Evolutionary conservation across 768 basidiomycete species (phyloP), one percentile per base, ranked within the genome.

Genomic region (Termitomyces sp.): DNA sequence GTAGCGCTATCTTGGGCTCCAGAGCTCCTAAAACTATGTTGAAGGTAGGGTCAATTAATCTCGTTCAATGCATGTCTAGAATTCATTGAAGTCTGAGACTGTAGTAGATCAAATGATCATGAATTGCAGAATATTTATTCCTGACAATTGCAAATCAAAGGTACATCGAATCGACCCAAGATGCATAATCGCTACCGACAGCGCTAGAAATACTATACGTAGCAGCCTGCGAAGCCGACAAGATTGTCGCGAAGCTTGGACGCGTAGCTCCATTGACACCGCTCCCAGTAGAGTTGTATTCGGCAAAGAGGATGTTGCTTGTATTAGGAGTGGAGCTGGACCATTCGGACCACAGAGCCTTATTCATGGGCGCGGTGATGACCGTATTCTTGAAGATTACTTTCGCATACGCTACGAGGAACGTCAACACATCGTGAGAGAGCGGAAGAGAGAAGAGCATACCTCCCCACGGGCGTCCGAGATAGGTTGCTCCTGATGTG

Each of bases 391-490:
- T 74, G 70, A 75, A 79, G 40, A 79, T 72, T 11, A 81, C 78
- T 61, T 77, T 77, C 9, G 77, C 75, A 41, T 65, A 77, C 57
- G 73, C 77, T 74, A 24, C 28, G 30, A 51, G 4, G 26, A 19
- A 2, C 2, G 51, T 51, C 11, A 37, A 21, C n/a, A 32, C 19
- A 34, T 8, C 30, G 14, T 17, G 6, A 50, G 19, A 12, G 40
- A 11, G 17, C 24, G 9, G 51, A 22, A 19, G 35, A 49, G 50
- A 48, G 38, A 34, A 44, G 34, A 30, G 60, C 71, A 53, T 55
- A 76, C 74, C 65, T 63, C 64, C 65, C 79, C 79, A 55, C n/a
- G 79, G 79, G 12, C 79, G 64, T 8, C 79, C 79, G 3, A 80
- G 65, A 59, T 66, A 80, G 7, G 69, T 62, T 3, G 38, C 41